Conservation (phyloP, 345 rosid genomes). For the Combretum micranthum region DNA sequence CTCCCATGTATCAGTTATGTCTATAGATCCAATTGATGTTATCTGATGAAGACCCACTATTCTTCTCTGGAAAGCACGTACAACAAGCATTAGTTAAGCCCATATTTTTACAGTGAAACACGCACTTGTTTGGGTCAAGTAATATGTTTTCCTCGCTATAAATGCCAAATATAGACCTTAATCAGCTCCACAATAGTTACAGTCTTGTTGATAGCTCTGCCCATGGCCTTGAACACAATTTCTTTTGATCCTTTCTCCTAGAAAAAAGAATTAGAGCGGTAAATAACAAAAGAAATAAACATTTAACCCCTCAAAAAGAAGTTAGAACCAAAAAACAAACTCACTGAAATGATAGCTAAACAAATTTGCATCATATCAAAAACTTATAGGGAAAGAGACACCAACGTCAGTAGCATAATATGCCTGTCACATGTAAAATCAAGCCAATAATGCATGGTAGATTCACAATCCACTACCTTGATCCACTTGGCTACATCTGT, state of each 20-base stretch:
- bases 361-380: too few species aligned
- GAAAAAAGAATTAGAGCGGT: not conserved
- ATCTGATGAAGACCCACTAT: constrained; percentile 88
- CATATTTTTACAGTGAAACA: not conserved
- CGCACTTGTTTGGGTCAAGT: not conserved
- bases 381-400: too few species aligned
- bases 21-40: constrained; percentile 83
- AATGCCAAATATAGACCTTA: constrained; percentile 35
- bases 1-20: constrained; percentile 90
- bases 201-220: constrained; percentile 93
- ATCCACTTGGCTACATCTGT: too few species aligned
- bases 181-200: constrained; percentile 88
- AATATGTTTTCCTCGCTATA: not conserved
- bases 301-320: not conserved
- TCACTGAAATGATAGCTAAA: too few species aligned
- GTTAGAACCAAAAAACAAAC: too few species aligned
- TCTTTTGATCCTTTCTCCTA: constrained; percentile 77
- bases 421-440: too few species aligned
- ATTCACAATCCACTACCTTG: too few species aligned
- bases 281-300: not conserved
- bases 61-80: constrained; percentile 56
- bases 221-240: constrained; percentile 95
- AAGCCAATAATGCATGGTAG: too few species aligned
- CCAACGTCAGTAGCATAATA: too few species aligned
- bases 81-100: not conserved